These are phyloP conservation scores for Antarctomyces pellizariae DNA, from an alignment of 495 filamentous ascomycete species.

Conservation along the genomic window DNA sequence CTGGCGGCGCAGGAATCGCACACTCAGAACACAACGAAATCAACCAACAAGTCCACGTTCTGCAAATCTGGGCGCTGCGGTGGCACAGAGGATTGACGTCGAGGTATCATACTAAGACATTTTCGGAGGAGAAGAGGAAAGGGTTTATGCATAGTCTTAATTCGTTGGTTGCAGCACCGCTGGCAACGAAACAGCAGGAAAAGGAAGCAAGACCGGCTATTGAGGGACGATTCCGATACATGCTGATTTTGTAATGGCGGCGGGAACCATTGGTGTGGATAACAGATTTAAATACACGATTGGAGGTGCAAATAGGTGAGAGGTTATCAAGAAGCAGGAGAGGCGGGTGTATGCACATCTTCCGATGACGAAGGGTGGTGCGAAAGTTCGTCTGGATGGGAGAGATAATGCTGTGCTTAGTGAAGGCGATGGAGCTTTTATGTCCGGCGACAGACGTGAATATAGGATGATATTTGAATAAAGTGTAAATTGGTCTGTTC, in stretches of 20 bases:
- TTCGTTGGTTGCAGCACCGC: constrained; percentile 35
- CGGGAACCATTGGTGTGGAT: constrained; percentile 33
- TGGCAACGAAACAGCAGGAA: constrained; percentile 34
- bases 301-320: constrained; percentile 18
- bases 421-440: constrained; percentile 58
- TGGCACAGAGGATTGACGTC: constrained; percentile 44
- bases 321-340: constrained; percentile 20
- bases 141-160: constrained; percentile 47
- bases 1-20: constrained; percentile 46
- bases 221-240: constrained; percentile 50
- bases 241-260: constrained; percentile 57
- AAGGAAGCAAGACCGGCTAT: constrained; percentile 30
- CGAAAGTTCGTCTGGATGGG: constrained; percentile 30
- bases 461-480: too few species aligned
- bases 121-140: constrained; percentile 43
- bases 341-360: constrained; percentile 58
- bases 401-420: constrained; percentile 33
- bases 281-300: constrained; percentile 36
- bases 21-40: constrained; percentile 55
- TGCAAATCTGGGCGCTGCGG: constrained; percentile 63
- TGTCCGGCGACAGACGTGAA: constrained; percentile 25
- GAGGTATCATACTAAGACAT: constrained; percentile 43
- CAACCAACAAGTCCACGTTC: constrained; percentile 44
- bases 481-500: too few species aligned
- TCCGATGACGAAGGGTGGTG: constrained; percentile 49